Conservation (phyloP, 1,284 basidiomycete genomes). For the Earliella scabrosa region DNA sequence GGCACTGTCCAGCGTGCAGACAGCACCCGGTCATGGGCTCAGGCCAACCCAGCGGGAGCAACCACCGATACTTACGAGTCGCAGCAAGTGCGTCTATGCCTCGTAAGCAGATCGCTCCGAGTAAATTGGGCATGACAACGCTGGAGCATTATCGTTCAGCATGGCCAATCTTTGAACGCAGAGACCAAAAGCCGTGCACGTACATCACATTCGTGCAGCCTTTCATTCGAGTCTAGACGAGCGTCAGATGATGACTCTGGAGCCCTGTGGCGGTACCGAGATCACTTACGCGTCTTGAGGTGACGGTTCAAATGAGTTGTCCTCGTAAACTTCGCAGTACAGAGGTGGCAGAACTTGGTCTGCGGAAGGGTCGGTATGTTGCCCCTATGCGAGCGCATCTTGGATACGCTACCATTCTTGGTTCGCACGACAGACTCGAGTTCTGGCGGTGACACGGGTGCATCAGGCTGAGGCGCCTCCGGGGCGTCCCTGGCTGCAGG, state of each 20-base stretch:
- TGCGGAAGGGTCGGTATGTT: constrained; percentile 43
- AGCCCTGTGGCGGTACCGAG: constrained; percentile 1
- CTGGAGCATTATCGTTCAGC: constrained; percentile 31
- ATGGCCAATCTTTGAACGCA: too few relatives aligned
- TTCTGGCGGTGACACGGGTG: background rate
- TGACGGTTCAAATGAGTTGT: constrained; percentile 62
- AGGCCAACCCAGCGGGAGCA: too few relatives aligned
- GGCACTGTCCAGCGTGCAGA: too few relatives aligned
- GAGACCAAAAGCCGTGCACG: constrained; percentile 8
- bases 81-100: constrained; percentile 60
- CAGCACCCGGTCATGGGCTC: too few relatives aligned
- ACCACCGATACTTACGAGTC: constrained; percentile 48
- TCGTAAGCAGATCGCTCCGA: constrained; percentile 58
- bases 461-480: background rate
- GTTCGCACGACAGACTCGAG: constrained; percentile 14
- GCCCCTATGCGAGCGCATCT: constrained; percentile 41
- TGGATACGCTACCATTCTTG: constrained; percentile 31
- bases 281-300: constrained; percentile 42
- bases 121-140: constrained; percentile 60
- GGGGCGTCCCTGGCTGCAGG: background rate
- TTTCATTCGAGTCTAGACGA: constrained; percentile 50
- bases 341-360: constrained; percentile 56
- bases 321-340: constrained; percentile 61
- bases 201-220: constrained; percentile 56
- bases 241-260: background rate